These are phyloP conservation scores for Leccinellum rugosiceps DNA, from an alignment of 768 basidiomycete genomes.

Conservation along the genomic window DNA sequence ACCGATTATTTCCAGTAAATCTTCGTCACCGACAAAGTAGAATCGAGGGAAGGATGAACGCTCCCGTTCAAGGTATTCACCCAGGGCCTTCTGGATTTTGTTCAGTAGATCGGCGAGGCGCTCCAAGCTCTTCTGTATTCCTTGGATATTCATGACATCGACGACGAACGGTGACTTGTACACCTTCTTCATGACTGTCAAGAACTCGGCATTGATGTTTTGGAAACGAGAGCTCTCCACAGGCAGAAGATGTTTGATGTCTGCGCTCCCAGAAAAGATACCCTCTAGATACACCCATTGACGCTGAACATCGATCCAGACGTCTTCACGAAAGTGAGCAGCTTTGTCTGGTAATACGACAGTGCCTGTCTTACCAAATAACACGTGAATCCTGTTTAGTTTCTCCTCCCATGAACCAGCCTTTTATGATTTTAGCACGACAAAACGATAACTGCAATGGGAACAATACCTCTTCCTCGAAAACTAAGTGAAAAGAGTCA, in stretches of 20 bases:
- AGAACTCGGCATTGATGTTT: slow-evolving; percentile 97
- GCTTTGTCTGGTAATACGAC: not conserved
- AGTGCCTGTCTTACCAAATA: slow-evolving; percentile 67
- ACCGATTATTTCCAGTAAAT: slow-evolving; percentile 96
- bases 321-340: slow-evolving; percentile 49
- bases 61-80: slow-evolving; percentile 97
- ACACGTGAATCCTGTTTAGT: slow-evolving; percentile 91
- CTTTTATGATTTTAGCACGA: slow-evolving; percentile 30
- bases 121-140: slow-evolving; percentile 96
- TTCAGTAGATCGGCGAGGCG: slow-evolving; percentile 92
- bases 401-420: slow-evolving; percentile 96
- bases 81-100: slow-evolving; percentile 99
- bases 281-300: slow-evolving; percentile 99
- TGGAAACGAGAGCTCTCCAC: slow-evolving; percentile 97
- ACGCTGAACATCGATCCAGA: slow-evolving; percentile 99
- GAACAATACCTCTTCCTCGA: slow-evolving; percentile 76
- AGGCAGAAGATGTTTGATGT: slow-evolving; percentile 98
- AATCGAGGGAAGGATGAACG: slow-evolving; percentile 98
- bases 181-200: slow-evolving; percentile 99
- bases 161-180: slow-evolving; percentile 98
- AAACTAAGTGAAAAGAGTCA: slow-evolving; percentile 47
- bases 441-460: not conserved
- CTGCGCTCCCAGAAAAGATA: slow-evolving; percentile 98
- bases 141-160: slow-evolving; percentile 94
- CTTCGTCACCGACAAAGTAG: slow-evolving; percentile 99